Base-by-base conservation (phyloP, 805 yeast species). In the Saturnispora galanensis region DNA sequence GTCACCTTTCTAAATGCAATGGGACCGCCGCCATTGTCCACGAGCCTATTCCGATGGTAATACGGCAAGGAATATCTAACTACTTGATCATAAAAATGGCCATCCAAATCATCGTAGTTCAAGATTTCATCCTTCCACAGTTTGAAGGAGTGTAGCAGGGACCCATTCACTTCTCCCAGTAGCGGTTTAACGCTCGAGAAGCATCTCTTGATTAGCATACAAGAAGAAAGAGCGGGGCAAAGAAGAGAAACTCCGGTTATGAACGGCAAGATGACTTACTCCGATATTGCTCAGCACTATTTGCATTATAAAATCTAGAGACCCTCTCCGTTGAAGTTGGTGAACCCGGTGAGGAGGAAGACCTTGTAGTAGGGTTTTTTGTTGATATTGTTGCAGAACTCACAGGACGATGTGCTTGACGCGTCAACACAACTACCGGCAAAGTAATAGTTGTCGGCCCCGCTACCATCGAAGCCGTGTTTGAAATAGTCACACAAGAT, bases 341-440 rank as follows among this genome's bases (percentile, higher is more conserved):
- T 71, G 56, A 84, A 84, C 0, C 88, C 87, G 15, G 83, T 67
- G 40, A 84, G 60, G 38, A 84, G 56, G 58, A 84, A 83, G 39
- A 77, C 67, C 54, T 72, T 74, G 47, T 61, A 65, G 58, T 81
- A 84, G n/a, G 72, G 69, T 54, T 81, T 82, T 56, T 81, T 79
- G 21, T 78, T 64, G 35, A 84, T 76, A 50, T 73, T 72, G 56
- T 83, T 84, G 45, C 88, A 83, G 71, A 85, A 84, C 55, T 83
- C 84, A 86, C 90, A 84, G 2, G 88, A 85, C 44, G 84, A 76
- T 0, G 93, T 84, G 39, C 84, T 65, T 43, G 89, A 73, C 16
- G 93, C 94, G 59, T 84, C 94, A 41, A 84, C 84, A 63, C 94
- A 84, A 2, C 85, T 77, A 2, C 94, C 94, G 29, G 88, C 85